These are phyloP conservation scores for Fusarium sp. DNA, from an alignment of 2,329 filamentous ascomycete species.

Conservation along the genomic window DNA sequence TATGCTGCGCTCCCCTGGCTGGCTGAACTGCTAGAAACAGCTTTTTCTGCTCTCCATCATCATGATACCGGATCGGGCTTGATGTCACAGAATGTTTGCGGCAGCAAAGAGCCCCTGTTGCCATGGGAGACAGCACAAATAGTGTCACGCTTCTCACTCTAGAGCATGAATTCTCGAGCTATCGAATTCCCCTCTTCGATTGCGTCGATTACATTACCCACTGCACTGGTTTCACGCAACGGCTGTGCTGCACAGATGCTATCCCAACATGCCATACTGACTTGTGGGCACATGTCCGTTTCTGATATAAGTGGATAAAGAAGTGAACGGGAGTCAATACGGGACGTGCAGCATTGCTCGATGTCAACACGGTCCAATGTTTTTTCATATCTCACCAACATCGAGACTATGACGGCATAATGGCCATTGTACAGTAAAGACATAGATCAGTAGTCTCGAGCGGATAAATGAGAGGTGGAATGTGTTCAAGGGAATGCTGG, in stretches of 20 bases:
- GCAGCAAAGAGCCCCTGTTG: constrained; percentile 35
- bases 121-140: constrained; percentile 39
- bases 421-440: not conserved
- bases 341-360: constrained; percentile 11
- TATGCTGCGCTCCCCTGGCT: constrained; percentile 31
- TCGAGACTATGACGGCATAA: constrained; percentile 11
- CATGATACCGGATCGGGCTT: constrained; percentile 30
- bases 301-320: constrained; percentile 28
- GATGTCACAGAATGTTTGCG: constrained; percentile 24
- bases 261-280: constrained; percentile 15
- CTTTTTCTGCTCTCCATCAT: constrained; percentile 18
- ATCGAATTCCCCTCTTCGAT: constrained; percentile 10
- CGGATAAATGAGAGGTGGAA: not conserved
- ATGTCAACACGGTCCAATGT: constrained; percentile 13
- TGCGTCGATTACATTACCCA: constrained; percentile 18
- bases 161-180: constrained; percentile 21
- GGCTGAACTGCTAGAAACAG: constrained; percentile 24
- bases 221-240: constrained; percentile 29
- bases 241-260: constrained; percentile 5
- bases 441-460: not conserved
- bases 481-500: not conserved
- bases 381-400: not conserved
- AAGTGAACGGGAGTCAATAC: not conserved
- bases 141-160: constrained; percentile 28
- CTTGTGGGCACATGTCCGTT: constrained; percentile 21